Evolutionary conservation across 352 stramenopile species (phyloP), one percentile per base, ranked within the genome.

Genomic region (Globisporangium cederbergense): DNA sequence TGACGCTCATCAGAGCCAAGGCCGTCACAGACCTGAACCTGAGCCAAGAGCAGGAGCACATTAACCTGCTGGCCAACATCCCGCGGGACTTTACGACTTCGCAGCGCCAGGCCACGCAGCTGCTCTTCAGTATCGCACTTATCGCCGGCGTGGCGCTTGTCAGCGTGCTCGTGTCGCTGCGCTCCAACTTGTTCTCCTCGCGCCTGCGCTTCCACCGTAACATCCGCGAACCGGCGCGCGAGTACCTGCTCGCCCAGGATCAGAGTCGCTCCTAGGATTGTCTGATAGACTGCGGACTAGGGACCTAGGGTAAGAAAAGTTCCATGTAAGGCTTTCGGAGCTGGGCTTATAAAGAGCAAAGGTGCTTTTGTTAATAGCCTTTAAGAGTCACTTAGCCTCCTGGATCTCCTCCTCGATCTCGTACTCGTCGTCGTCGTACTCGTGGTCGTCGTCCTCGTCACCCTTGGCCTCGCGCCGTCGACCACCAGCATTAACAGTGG

Each of bases 391-490:
- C 40, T 72, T 65, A 32, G 34, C 62, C 47, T 69, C 63, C 4
- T 77, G 53, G 36, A 79, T 82, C 10, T 74, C 66, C 64, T 88
- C 79, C 56, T 85, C 77, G 18, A 80, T 77, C 40, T 89, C 79
- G 51, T 79, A 77, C n/a, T 84, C 71, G 49, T 84, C 74, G 25
- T 79, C 64, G 5, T 76, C 73, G n/a, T 74, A 58, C 42, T 62
- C 54, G 56, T 69, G 67, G n/a, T 60, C 34, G 7, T 66, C 66
- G 7, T 65, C 34, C 3, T 67, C 69, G 43, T 70, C 66, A 30
- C 25, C 16, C 20, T 58, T 57, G 1, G 54, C 46, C 36, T 57
- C 25, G 20, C 22, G 22, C 10, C 36, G 25, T 30, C 22, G 60
- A 25, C 47, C 64, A 72, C 53, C 57, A 16, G 56, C 40, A 7